Base-by-base conservation (phyloP, 164 flowering plant genomes). In the Dillenia turbinata region DNA sequence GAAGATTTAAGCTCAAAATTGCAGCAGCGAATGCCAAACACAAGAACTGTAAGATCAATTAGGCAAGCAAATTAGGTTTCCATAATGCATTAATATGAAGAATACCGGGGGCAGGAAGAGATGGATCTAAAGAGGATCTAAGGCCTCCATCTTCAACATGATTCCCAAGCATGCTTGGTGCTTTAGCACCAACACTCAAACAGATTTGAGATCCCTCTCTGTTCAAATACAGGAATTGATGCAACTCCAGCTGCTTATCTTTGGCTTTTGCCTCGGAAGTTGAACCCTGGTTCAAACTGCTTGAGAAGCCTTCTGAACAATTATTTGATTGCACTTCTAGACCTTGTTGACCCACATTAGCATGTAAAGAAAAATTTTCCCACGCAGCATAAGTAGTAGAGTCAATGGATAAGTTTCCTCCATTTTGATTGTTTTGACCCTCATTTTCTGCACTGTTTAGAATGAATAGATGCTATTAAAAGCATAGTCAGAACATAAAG, bases 31-130 rank as follows among this genome's bases (percentile, higher is more conserved):
- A 54, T 13, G 52, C 16, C 46, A 54, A 47, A 52, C 15, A 47
- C 5, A 47, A 17, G 52, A 26, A 59, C 51, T 47, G 47, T 26
- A 11, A 48, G 45, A 58, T 54, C 59, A 47, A 47, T 47, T 15
- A 17, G 40, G 47, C 46, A 1, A n/a, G 15, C 9, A 47, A 19
- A 55, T 44, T 55, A 33, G 40, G 52, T 24, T n/a, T 17, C 14
- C 26, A 11, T 15, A 15, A 60, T 22, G 19, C 50, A 44, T 24
- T 22, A 16, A 49, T 45, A 55, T 10, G 65, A 49, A 61, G 9
- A 61, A 49, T 67, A 75, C 73, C 68, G 57, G 73, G 50, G 10
- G 72, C 70, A 15, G 73, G 50, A 52, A 62, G 63, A 66, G 75
- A 62, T 49, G 63, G 63, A 61, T 76, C 57, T 58, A 71, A 52